These are phyloP conservation scores for Escovopsis sp. DNA, from an alignment of 2,329 filamentous ascomycete genomes.

Conservation along the genomic window DNA sequence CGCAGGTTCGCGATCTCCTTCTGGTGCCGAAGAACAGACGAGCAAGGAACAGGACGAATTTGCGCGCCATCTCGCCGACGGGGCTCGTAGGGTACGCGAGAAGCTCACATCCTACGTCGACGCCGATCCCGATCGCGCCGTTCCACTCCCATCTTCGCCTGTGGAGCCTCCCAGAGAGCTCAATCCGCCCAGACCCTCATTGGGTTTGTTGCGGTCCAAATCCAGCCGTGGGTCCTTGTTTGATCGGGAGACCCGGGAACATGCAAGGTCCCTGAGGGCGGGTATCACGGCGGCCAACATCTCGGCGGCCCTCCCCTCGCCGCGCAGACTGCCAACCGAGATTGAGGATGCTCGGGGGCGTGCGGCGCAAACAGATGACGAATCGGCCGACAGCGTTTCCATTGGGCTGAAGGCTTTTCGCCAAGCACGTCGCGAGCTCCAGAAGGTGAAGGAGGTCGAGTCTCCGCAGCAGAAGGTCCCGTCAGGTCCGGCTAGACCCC, in stretches of 20 bases:
- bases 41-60: conserved; percentile 50
- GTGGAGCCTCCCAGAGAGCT: conserved; percentile 20
- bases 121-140: conserved; percentile 31
- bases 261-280: conserved; percentile 44
- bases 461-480: conserved; percentile 25
- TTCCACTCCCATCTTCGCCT: conserved; percentile 16
- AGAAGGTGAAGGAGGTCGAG: conserved; percentile 39
- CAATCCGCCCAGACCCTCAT: conserved; percentile 27
- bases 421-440: conserved; percentile 40
- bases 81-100: conserved; percentile 57
- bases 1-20: conserved; percentile 3
- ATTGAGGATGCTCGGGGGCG: conserved; percentile 1
- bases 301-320: conserved; percentile 24
- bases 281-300: conserved; percentile 36
- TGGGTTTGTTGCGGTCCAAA: conserved; percentile 50
- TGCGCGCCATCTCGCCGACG: conserved; percentile 54
- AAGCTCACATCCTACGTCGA: conserved; percentile 55
- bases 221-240: conserved; percentile 52
- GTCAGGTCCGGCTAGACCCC: conserved; percentile 7
- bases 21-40: conserved; percentile 1
- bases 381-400: conserved; percentile 27
- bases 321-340: conserved; percentile 18
- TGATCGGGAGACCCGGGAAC: conserved; percentile 25
- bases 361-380: conserved; percentile 9
- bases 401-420: conserved; percentile 40